Conservation (phyloP, 768 basidiomycete species). For the Leccinum disarticulatum region DNA sequence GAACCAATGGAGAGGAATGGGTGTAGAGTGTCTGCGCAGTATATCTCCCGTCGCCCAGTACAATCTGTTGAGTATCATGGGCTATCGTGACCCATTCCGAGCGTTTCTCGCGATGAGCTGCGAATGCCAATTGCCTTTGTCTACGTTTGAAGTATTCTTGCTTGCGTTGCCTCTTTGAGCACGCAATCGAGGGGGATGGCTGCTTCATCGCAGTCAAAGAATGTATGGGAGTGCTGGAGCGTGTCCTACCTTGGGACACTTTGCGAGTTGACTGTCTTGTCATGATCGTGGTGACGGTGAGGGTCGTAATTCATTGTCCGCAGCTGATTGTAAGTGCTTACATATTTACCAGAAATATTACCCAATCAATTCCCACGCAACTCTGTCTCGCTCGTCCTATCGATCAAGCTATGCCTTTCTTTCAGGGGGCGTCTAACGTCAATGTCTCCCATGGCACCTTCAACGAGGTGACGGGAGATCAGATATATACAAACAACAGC, state of each 20-base stretch:
- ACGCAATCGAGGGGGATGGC: slow-evolving; percentile 11
- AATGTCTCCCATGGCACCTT: slow-evolving; percentile 18
- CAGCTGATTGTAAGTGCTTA: neutral
- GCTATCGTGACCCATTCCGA: slow-evolving; percentile 36
- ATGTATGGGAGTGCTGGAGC: slow-evolving; percentile 23
- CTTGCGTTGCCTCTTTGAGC: slow-evolving; percentile 23
- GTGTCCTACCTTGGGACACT: slow-evolving; percentile 29
- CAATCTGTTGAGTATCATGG: slow-evolving; percentile 37
- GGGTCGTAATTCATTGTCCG: neutral
- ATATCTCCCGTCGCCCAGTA: slow-evolving; percentile 43
- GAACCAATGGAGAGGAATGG: slow-evolving; percentile 2
- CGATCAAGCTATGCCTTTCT: slow-evolving; percentile 24
- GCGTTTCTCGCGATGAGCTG: slow-evolving; percentile 26
- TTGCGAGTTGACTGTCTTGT: slow-evolving; percentile 21
- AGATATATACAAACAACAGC: slow-evolving; percentile 19
- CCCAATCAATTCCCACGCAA: slow-evolving; percentile 1
- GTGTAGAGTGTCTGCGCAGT: slow-evolving; percentile 27
- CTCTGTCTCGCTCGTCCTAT: neutral
- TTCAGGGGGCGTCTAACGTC: slow-evolving; percentile 20
- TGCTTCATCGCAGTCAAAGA: slow-evolving; percentile 29
- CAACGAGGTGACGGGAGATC: slow-evolving; percentile 23
- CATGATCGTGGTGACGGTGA: slow-evolving; percentile 13
- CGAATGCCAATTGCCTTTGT: slow-evolving; percentile 21
- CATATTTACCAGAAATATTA: neutral
- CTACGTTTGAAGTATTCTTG: slow-evolving; percentile 23